Base-by-base conservation (phyloP, 371 early-diverging fungal genomes). In the Amoeboaphelidium occidentale region DNA sequence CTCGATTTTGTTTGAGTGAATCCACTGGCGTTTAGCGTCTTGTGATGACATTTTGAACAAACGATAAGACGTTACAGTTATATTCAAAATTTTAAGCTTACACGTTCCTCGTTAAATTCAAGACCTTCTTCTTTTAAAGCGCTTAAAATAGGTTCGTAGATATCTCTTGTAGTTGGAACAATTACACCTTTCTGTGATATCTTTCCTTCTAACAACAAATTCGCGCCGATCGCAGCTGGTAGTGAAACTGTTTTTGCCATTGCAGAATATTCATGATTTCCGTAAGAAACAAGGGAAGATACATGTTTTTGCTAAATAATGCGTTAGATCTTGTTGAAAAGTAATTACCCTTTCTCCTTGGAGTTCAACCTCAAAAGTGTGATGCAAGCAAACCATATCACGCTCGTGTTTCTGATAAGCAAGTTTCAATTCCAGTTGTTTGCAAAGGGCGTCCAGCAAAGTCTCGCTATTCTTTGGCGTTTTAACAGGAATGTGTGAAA, bases 181-280 rank as follows among this genome's bases (percentile, higher is more conserved):
- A 93, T 55, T 21, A 96, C 81, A 57, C 97, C 97, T 25, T 43
- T 49, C 17, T 57, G 45, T 61, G 71, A 45, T 67, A 65, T 46
- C 63, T 72, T 56, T 55, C 87, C 85, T 55, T 89, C 79, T 55
- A 96, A 66, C 3, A 96, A 67, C 56, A 92, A 65, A 62, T 92
- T 83, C 6, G 79, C 74, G 25, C 88, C 91, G 62, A 97, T 88
- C 59, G 87, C 97, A 53, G 89, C 89, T 41, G 97, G 97, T 41
- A 85, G 73, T 53, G 94, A 94, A 25, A 97, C 97, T n/a, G 93
- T 85, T 56, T 73, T 84, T 42, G 97, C 93, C 97, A 97, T 97
- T 42, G 94, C 91, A 23, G 57, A 51, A 66, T 72, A 75, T n/a
- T 83, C 85, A 51, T 86, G 84, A 46, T 79, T 77, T 52, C 94